These are phyloP conservation scores for Stereum hirsutum DNA, from an alignment of 1,284 basidiomycete genomes.

Conservation along the genomic window DNA sequence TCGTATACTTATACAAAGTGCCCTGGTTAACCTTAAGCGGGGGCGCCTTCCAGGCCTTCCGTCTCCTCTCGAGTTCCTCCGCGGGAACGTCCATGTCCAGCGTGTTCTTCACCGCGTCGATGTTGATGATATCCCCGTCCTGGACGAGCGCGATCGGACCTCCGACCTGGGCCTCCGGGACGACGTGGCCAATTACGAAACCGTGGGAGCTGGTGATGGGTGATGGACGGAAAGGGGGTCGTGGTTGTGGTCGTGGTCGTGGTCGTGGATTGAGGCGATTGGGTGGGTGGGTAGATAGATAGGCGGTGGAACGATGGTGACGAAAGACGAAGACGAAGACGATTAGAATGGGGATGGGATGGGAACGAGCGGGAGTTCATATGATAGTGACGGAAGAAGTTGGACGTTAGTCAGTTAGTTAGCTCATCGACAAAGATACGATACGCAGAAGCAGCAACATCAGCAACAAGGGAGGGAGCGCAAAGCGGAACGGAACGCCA, in stretches of 20 bases:
- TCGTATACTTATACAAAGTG: conserved; percentile 83
- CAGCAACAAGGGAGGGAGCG: no score
- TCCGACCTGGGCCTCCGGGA: conserved; percentile 83
- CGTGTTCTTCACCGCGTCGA: conserved; percentile 80
- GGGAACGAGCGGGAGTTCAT: no score
- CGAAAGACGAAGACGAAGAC: conserved; percentile 20
- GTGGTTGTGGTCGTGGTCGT: background rate
- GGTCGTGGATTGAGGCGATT: background rate
- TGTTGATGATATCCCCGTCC: conserved; percentile 81
- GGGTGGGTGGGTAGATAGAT: conserved; percentile 10
- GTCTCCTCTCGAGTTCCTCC: conserved; percentile 64
- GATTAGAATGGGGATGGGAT: no score
- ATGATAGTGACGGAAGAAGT: no score
- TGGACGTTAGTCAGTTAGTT: no score
- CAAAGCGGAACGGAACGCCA: no score
- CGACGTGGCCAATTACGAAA: conserved; percentile 90
- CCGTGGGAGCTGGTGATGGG: conserved; percentile 60
- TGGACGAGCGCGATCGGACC: conserved; percentile 86
- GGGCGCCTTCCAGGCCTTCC: conserved; percentile 67
- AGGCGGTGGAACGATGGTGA: conserved; percentile 10
- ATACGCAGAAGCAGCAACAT: no score
- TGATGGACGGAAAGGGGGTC: background rate
- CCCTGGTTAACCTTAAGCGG: conserved; percentile 82
- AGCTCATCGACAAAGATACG: no score
- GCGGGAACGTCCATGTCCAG: conserved; percentile 66